Evolutionary conservation across 441 rosid genomes (phyloP).

Genomic region (Adansonia madagascariensis): DNA sequence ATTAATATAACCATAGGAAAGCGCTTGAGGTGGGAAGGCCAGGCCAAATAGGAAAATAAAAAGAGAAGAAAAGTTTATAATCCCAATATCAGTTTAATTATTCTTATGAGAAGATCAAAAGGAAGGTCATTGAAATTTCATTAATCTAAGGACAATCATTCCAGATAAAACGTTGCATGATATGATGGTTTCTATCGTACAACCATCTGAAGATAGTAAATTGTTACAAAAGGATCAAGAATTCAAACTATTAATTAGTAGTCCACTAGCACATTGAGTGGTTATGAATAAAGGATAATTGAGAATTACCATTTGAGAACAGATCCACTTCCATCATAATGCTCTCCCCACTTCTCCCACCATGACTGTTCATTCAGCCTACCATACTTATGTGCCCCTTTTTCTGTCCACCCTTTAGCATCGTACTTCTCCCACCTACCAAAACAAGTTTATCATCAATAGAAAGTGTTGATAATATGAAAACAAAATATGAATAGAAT

Average conservation of each 20-base stretch:
- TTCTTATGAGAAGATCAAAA: background rate
- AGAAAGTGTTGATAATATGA: background rate
- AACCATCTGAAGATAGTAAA: constrained; percentile 1
- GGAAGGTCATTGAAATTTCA: constrained; percentile 1
- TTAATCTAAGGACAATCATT: background rate
- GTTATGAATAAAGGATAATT: constrained; percentile 18
- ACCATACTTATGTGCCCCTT: constrained; percentile 97
- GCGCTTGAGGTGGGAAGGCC: background rate
- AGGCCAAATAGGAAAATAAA: background rate
- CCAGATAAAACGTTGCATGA: background rate
- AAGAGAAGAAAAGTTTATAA: constrained; percentile 20
- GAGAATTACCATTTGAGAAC: constrained; percentile 83
- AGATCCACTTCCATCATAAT: constrained; percentile 95
- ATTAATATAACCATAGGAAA: constrained; percentile 21
- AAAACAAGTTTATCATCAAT: constrained; percentile 24
- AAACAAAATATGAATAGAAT: background rate
- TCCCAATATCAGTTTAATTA: background rate
- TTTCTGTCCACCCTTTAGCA: constrained; percentile 99
- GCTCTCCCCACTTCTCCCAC: constrained; percentile 99
- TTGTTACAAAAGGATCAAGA: background rate
- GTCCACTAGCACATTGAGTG: background rate
- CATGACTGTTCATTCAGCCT: constrained; percentile 95
- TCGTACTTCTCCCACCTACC: constrained; percentile 99
- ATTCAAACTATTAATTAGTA: background rate
- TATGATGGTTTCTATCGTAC: background rate